phyloP scores from a whole-genome alignment of 1,284 basidiomycete species.

The Tetrapyrgos nigripes region DNA sequence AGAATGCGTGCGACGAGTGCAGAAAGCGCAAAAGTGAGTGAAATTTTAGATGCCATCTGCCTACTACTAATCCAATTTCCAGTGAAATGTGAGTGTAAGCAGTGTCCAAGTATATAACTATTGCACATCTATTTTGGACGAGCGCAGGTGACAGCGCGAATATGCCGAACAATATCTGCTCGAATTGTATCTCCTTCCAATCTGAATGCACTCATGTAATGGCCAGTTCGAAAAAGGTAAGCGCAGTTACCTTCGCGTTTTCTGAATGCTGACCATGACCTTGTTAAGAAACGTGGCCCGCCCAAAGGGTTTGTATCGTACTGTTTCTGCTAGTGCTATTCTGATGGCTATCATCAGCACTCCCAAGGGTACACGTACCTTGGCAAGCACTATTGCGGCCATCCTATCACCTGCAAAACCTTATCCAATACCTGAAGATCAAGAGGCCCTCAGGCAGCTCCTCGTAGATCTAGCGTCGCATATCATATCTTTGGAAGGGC shows the following conservation, averaged over 20 bases:
- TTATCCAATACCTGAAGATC: slow-evolving; percentile 8
- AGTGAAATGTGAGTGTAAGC: slow-evolving; percentile 10
- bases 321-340: background rate
- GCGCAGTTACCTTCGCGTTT: background rate
- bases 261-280: background rate
- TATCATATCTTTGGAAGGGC: background rate
- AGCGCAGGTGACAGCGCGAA: slow-evolving; percentile 15
- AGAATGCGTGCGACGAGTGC: slow-evolving; percentile 17
- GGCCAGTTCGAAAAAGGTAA: slow-evolving; percentile 14
- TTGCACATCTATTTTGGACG: background rate
- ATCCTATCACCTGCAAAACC: slow-evolving; percentile 8
- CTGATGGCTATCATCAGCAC: background rate
- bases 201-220: slow-evolving; percentile 17
- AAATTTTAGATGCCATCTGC: background rate
- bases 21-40: slow-evolving; percentile 10
- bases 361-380: slow-evolving; percentile 1
- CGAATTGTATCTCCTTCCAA: slow-evolving; percentile 13
- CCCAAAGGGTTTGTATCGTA: slow-evolving; percentile 9
- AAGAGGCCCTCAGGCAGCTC: background rate
- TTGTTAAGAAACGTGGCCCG: slow-evolving; percentile 14
- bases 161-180: slow-evolving; percentile 13
- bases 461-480: slow-evolving; percentile 10
- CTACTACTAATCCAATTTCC: background rate
- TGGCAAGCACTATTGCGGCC: slow-evolving; percentile 2
- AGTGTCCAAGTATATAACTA: no score